Evolutionary conservation across 2,329 filamentous ascomycete genomes (phyloP).

Genomic region (Tolypocladium amazonense): DNA sequence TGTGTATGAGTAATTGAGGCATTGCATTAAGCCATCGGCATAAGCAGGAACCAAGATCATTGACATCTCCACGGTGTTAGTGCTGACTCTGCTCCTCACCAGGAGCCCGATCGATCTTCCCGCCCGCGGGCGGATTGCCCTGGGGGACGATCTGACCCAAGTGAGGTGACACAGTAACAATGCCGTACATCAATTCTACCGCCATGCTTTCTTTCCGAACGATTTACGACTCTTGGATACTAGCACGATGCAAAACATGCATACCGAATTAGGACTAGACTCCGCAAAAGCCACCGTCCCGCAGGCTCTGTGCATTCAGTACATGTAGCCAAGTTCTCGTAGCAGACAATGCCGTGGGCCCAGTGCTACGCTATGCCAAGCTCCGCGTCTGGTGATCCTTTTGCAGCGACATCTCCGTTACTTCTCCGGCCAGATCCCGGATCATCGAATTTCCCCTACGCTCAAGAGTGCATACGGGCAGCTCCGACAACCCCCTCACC

Average conservation of each 20-base stretch:
- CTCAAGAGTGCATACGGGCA: background rate
- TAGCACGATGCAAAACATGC: background rate
- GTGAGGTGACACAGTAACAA: background rate
- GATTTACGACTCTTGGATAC: background rate
- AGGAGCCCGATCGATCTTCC: background rate
- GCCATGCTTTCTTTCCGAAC: background rate
- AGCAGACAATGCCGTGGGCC: background rate
- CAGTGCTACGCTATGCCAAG: background rate
- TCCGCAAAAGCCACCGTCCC: background rate
- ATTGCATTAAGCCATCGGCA: too few species aligned
- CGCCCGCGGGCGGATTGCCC: background rate
- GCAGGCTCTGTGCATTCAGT: background rate
- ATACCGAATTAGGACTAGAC: background rate
- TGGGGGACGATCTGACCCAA: background rate
- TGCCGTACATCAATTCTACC: background rate
- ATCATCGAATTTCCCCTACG: background rate
- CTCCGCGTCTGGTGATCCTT: background rate
- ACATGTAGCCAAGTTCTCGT: background rate
- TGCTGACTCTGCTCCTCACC: background rate
- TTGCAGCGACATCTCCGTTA: background rate
- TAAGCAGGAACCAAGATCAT: background rate
- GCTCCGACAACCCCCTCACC: background rate
- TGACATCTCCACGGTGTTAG: background rate
- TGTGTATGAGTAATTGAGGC: too few species aligned
- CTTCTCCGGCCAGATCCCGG: background rate